Conservation (phyloP, 106 monocot species). For the Allium sativum region DNA sequence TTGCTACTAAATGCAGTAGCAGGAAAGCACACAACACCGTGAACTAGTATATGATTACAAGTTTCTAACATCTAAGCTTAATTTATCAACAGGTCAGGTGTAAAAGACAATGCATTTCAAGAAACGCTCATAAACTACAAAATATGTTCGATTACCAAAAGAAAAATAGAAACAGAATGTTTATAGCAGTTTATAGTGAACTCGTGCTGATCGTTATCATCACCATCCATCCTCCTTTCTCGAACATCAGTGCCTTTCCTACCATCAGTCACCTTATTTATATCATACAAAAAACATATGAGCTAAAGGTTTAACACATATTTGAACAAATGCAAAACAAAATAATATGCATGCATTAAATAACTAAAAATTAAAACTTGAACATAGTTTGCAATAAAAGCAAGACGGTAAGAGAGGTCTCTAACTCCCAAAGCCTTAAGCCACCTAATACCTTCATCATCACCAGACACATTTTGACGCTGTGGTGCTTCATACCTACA, state of each 20-base stretch:
- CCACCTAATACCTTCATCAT: conserved; percentile 78
- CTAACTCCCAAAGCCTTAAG: conserved; percentile 75
- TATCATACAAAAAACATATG: conserved; percentile 3
- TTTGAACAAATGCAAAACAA: conserved; percentile 1
- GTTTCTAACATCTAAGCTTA: too few relatives aligned
- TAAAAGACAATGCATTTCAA: background rate
- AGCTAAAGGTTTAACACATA: background rate
- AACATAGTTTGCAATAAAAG: conserved; percentile 93
- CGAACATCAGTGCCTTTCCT: conserved; percentile 59
- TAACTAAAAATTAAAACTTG: conserved; percentile 36
- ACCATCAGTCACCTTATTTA: conserved; percentile 63
- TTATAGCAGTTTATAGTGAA: conserved; percentile 75
- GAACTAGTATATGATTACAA: too few relatives aligned
- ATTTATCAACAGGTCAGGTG: too few relatives aligned
- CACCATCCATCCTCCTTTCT: conserved; percentile 63
- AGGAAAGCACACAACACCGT: too few relatives aligned
- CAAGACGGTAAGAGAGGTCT: conserved; percentile 89
- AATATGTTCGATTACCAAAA: too few relatives aligned
- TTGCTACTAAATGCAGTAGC: too few relatives aligned
- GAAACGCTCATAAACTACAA: background rate
- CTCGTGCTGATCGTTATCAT: conserved; percentile 62
- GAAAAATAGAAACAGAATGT: too few relatives aligned
- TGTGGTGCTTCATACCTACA: conserved; percentile 67
- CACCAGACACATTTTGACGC: conserved; percentile 51
- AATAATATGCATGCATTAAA: too few relatives aligned